phyloP scores from a whole-genome alignment of 169 alveolate genomes.

The Eimeria praecox region DNA sequence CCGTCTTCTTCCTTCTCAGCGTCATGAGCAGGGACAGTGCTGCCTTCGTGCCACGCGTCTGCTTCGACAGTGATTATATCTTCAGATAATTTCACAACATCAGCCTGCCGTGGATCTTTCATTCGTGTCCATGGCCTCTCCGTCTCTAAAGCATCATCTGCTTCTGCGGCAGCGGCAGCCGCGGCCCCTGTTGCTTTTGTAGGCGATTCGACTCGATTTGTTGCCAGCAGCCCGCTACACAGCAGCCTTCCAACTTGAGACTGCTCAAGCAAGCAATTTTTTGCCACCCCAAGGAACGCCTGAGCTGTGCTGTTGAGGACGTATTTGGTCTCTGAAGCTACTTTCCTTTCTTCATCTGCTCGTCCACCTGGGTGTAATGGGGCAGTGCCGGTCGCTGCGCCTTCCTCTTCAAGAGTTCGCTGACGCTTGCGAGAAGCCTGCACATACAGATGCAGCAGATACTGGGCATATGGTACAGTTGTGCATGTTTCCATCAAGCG shows the following conservation, averaged over 20 bases:
- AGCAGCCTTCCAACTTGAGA: background rate
- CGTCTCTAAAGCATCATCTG: background rate
- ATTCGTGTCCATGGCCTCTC: background rate
- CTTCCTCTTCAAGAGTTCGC: conserved; percentile 4
- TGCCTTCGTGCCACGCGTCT: conserved; percentile 47
- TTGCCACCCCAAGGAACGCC: background rate
- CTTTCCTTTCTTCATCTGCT: background rate
- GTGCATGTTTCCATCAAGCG: background rate
- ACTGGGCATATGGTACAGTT: background rate
- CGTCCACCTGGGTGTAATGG: background rate
- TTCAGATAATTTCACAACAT: background rate
- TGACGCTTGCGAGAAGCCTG: conserved; percentile 41
- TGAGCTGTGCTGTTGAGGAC: background rate
- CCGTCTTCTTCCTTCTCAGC: conserved; percentile 14
- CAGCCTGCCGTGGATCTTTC: background rate
- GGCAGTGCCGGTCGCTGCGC: background rate
- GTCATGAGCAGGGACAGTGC: conserved; percentile 27
- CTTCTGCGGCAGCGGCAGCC: conserved; percentile 4
- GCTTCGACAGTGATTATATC: background rate
- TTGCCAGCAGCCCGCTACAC: background rate
- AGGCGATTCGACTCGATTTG: background rate
- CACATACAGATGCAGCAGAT: background rate
- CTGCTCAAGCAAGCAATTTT: background rate
- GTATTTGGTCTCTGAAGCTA: background rate
- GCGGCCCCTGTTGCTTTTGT: background rate